Evolutionary conservation across 768 basidiomycete species (phyloP).

Genomic region (Tulasnella sp.): DNA sequence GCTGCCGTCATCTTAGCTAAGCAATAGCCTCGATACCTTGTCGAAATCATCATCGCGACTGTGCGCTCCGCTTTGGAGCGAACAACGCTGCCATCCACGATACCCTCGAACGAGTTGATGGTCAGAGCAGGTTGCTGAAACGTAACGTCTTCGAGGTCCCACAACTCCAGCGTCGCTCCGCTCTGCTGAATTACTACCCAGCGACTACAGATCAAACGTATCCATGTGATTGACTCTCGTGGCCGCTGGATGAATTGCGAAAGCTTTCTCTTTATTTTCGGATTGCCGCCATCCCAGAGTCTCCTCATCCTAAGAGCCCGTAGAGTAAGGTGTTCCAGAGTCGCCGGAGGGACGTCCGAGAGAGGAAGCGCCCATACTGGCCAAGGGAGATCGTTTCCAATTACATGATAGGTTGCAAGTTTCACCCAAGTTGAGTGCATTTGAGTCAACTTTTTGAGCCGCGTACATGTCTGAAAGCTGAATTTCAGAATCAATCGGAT

Average conservation of each 20-base stretch:
- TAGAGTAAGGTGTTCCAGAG: background rate
- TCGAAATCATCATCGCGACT: background rate
- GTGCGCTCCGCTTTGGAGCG: background rate
- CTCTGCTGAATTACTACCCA: background rate
- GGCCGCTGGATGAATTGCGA: background rate
- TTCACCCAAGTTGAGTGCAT: background rate
- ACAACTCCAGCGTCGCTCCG: background rate
- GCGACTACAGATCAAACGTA: background rate
- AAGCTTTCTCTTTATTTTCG: background rate
- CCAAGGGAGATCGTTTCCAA: background rate
- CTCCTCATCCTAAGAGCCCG: background rate
- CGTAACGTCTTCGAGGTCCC: background rate
- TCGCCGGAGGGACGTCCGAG: background rate
- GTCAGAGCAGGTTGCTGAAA: background rate
- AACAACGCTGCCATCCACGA: background rate
- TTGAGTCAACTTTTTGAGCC: background rate
- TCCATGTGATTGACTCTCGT: background rate
- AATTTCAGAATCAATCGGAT: background rate
- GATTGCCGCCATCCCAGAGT: background rate
- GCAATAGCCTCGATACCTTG: background rate
- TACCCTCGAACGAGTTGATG: background rate
- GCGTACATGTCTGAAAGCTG: background rate
- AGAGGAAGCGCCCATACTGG: background rate
- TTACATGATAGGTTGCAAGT: background rate
- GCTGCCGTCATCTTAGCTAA: background rate